Percentiles rank a stretch among this genome's conserved stretches.
phyloP scores from a whole-genome alignment of 2,329 filamentous ascomycete species.

The Xylariaceae sp. region DNA sequence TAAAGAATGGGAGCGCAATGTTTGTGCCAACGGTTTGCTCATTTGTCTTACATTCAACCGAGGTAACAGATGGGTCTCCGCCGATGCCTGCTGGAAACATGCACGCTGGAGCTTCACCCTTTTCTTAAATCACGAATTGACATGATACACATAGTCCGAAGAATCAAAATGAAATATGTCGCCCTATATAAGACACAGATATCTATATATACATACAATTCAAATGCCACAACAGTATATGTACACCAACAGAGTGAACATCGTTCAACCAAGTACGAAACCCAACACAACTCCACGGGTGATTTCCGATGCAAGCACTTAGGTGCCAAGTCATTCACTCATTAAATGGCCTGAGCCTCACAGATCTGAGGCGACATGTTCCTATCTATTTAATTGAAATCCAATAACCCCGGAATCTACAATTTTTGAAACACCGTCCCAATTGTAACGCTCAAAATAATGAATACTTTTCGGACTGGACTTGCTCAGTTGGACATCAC shows the following conservation, averaged over 20 bases:
- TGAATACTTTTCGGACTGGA: no score
- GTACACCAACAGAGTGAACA: slow-evolving; percentile 12
- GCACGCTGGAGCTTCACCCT: no score
- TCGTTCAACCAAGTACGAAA: slow-evolving; percentile 14
- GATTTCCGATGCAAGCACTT: slow-evolving; percentile 9
- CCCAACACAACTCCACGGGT: slow-evolving; percentile 13
- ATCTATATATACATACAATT: slow-evolving; percentile 15
- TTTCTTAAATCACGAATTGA: no score
- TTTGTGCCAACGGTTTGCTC: no score
- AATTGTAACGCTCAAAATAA: no score
- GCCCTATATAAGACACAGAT: slow-evolving; percentile 10
- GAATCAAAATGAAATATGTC: slow-evolving; percentile 10
- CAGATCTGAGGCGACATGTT: slow-evolving; percentile 27
- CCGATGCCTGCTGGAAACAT: no score
- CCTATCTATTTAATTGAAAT: slow-evolving; percentile 24
- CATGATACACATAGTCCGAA: not conserved
- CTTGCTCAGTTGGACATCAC: slow-evolving; percentile 61
- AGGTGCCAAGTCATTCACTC: slow-evolving; percentile 31
- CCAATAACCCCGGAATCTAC: slow-evolving; percentile 6
- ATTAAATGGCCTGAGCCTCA: slow-evolving; percentile 28
- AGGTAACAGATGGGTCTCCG: no score
- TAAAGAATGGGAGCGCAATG: no score
- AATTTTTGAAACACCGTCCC: slow-evolving; percentile 11
- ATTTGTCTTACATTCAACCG: no score
- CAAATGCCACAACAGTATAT: slow-evolving; percentile 7